Percentiles rank a stretch among this genome's conserved stretches.
phyloP scores from a whole-genome alignment of 306 rosid genomes.

The Sophora flavescens region DNA sequence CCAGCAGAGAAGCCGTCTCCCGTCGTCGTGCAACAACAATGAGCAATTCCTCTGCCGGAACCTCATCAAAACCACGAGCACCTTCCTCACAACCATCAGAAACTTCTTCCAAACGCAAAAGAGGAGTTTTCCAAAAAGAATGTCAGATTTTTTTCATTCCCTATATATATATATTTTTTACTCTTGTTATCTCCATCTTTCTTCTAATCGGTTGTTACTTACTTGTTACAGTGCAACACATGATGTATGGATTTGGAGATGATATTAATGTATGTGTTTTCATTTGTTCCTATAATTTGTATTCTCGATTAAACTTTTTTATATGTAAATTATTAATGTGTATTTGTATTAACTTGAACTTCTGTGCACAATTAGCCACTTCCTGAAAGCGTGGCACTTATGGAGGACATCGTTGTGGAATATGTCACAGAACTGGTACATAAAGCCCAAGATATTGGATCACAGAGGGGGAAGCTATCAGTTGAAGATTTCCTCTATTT shows the following conservation, averaged over 20 bases:
- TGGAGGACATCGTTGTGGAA: conserved; percentile 94
- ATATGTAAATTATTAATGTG: not conserved
- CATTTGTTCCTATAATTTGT: not conserved
- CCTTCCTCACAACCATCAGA: conserved; percentile 85
- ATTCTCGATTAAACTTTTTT: not conserved
- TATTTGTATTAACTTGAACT: conserved; percentile 18
- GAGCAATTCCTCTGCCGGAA: conserved; percentile 65
- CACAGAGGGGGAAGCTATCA: conserved; percentile 86
- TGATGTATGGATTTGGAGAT: conserved; percentile 99
- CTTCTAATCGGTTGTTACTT: conserved; percentile 14
- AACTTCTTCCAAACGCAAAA: conserved; percentile 79
- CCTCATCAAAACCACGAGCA: conserved; percentile 73
- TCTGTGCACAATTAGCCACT: conserved; percentile 67
- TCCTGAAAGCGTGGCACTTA: conserved; percentile 87
- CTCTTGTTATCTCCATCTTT: not conserved
- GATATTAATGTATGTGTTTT: conserved; percentile 74
- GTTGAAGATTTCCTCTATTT: conserved; percentile 90
- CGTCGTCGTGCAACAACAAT: conserved; percentile 37
- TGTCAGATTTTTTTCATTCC: conserved; percentile 44
- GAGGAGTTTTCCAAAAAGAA: conserved; percentile 92
- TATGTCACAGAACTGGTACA: conserved; percentile 92
- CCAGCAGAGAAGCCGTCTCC: too few species aligned
- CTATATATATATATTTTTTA: not conserved
- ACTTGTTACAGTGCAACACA: conserved; percentile 77
- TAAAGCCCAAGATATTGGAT: conserved; percentile 94